Percentiles rank a stretch among this genome's conserved stretches.
Conservation (phyloP, 2,329 filamentous ascomycete species). For the Dothideomycetes sp. region DNA sequence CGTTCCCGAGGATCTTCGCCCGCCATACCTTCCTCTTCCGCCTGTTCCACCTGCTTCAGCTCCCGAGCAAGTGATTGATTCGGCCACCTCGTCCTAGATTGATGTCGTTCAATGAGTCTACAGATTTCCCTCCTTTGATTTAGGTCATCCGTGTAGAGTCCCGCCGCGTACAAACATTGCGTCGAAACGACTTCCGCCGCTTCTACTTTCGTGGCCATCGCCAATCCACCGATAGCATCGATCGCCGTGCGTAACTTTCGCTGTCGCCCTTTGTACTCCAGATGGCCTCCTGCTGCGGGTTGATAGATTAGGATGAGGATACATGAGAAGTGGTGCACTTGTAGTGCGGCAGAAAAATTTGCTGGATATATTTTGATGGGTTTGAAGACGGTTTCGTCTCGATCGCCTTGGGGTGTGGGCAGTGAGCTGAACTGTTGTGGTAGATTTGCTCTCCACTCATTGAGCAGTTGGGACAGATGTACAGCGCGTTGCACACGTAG, state of each 20-base stretch:
- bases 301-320: slow-evolving; percentile 46
- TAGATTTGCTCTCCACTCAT: slow-evolving; percentile 42
- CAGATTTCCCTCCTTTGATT: slow-evolving; percentile 25
- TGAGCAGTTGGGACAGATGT: slow-evolving; percentile 37
- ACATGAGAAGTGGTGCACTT: slow-evolving; percentile 44
- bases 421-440: slow-evolving; percentile 38
- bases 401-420: slow-evolving; percentile 23
- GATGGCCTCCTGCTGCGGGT: slow-evolving; percentile 41
- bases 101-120: slow-evolving; percentile 27
- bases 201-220: slow-evolving; percentile 16
- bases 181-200: slow-evolving; percentile 16
- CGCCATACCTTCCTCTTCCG: too few species aligned
- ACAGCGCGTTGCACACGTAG: slow-evolving; percentile 30
- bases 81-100: slow-evolving; percentile 30
- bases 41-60: too few species aligned
- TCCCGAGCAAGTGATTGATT: slow-evolving; percentile 9
- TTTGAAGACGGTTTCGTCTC: slow-evolving; percentile 29
- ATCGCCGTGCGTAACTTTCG: slow-evolving; percentile 39
- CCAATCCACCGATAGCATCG: slow-evolving; percentile 42
- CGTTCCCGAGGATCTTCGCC: too few species aligned
- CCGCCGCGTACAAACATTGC: slow-evolving; percentile 32
- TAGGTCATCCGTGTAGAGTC: slow-evolving; percentile 28
- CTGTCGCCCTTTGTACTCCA: slow-evolving; percentile 39
- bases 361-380: slow-evolving; percentile 45
- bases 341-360: slow-evolving; percentile 38